phyloP scores from a whole-genome alignment of 2,329 filamentous ascomycete species.

The Truncatella angustata region DNA sequence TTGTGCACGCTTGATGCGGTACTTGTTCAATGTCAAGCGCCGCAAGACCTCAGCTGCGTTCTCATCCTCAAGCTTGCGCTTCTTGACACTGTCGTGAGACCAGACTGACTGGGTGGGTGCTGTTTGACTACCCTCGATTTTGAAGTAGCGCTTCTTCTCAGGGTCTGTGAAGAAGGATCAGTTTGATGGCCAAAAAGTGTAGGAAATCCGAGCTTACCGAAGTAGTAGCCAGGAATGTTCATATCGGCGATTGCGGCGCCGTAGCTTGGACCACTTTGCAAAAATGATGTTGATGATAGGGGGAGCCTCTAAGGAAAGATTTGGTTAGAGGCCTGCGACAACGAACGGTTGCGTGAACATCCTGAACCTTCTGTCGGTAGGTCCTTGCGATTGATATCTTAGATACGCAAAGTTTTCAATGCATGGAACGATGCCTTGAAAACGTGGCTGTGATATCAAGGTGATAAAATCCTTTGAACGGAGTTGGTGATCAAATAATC shows the following conservation, averaged over 20 bases:
- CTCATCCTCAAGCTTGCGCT: slow-evolving; percentile 46
- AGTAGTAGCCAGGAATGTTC: slow-evolving; percentile 55
- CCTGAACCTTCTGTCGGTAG: not conserved
- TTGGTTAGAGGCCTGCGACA: not conserved
- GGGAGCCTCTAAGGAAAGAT: not conserved
- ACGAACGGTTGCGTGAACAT: not conserved
- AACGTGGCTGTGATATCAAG: too few relatives aligned
- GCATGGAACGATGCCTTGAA: too few relatives aligned
- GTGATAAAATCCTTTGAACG: too few relatives aligned
- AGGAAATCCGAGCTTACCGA: slow-evolving; percentile 34
- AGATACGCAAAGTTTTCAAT: too few relatives aligned
- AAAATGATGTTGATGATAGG: not conserved
- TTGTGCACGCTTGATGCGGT: slow-evolving; percentile 37
- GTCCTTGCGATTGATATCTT: too few relatives aligned
- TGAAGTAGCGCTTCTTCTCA: slow-evolving; percentile 66
- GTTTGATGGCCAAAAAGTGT: not conserved
- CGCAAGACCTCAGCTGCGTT: slow-evolving; percentile 26
- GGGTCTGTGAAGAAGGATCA: slow-evolving; percentile 36
- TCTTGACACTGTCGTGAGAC: slow-evolving; percentile 58
- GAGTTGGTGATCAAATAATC: too few relatives aligned
- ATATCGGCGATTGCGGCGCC: slow-evolving; percentile 10
- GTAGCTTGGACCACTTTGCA: not conserved
- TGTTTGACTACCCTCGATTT: slow-evolving; percentile 57
- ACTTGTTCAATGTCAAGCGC: slow-evolving; percentile 29
- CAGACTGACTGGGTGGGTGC: slow-evolving; percentile 51